Percentiles rank a stretch among this genome's conserved stretches.
Conservation (phyloP, 192 early-diverging fungal species). For the Backusella psychrophila region DNA sequence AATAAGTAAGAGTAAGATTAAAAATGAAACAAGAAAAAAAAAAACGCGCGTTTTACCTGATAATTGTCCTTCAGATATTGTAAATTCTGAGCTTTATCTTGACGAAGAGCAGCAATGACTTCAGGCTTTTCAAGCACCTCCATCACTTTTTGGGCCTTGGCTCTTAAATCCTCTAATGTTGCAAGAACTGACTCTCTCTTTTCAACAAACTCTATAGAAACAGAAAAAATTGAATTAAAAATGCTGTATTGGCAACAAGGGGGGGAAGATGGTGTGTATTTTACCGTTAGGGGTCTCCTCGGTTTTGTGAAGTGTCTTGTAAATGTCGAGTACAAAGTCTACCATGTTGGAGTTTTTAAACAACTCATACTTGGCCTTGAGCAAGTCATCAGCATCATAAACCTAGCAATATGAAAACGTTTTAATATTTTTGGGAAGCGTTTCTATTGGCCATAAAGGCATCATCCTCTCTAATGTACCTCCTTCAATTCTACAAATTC, state of each 20-base stretch:
- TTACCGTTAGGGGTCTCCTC: slow-evolving; percentile 75
- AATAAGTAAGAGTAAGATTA: not conserved
- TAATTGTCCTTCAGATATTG: slow-evolving; percentile 86
- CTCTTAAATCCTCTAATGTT: slow-evolving; percentile 71
- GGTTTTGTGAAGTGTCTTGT: slow-evolving; percentile 75
- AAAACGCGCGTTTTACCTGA: slow-evolving; percentile 43
- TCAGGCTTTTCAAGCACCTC: slow-evolving; percentile 90
- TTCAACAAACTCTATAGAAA: slow-evolving; percentile 53
- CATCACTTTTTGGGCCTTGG: slow-evolving; percentile 79
- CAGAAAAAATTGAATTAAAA: not conserved
- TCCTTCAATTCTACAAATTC: slow-evolving; percentile 84
- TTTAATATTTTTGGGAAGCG: not conserved
- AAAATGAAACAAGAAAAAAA: slow-evolving; percentile 2
- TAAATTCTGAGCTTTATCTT: slow-evolving; percentile 93
- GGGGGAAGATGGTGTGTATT: not conserved
- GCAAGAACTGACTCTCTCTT: slow-evolving; percentile 77
- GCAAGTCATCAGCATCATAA: slow-evolving; percentile 72
- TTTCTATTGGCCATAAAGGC: not conserved
- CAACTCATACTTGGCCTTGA: slow-evolving; percentile 88
- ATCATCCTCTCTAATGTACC: slow-evolving; percentile 28
- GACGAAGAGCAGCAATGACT: slow-evolving; percentile 83
- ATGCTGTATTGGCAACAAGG: not conserved
- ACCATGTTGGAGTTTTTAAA: slow-evolving; percentile 91
- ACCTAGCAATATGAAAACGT: slow-evolving; percentile 47
- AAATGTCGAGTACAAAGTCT: slow-evolving; percentile 84